Evolutionary conservation across 257 asterid genomes (phyloP).

Genomic region (Jasminum sambac): DNA sequence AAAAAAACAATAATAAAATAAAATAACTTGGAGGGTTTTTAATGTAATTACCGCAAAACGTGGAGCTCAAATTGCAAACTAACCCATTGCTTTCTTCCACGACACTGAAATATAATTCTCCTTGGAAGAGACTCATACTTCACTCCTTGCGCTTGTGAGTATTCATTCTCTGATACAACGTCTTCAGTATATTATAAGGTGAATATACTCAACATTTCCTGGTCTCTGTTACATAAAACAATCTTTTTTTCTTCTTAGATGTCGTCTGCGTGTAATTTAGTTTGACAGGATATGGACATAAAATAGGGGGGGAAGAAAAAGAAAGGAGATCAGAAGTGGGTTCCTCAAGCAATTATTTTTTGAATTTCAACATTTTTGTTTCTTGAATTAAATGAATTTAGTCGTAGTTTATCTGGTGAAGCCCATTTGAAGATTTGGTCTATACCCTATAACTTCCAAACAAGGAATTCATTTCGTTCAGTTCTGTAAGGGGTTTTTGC

Average conservation of each 20-base stretch:
- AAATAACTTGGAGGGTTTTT: too few species aligned
- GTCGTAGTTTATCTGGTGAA: neutral
- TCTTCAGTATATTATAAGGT: neutral
- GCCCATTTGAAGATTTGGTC: neutral
- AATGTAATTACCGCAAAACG: too few species aligned
- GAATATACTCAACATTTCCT: neutral
- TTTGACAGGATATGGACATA: neutral
- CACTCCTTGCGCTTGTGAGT: slow-evolving; percentile 14
- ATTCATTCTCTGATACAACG: neutral
- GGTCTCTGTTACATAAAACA: neutral
- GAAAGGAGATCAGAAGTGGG: neutral
- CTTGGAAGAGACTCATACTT: neutral
- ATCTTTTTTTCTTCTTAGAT: neutral
- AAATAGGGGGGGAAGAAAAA: neutral
- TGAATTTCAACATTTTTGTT: neutral
- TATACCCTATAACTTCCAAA: neutral
- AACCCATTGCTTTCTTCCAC: neutral
- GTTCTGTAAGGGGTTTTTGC: neutral
- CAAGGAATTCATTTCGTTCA: neutral
- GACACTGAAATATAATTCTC: neutral
- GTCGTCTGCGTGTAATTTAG: neutral
- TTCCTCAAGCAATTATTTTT: neutral
- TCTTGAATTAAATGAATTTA: neutral
- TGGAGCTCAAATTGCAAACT: too few species aligned
- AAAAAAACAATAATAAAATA: too few species aligned